Conservation (phyloP, 495 filamentous ascomycete genomes). For the Xylaria castorea region DNA sequence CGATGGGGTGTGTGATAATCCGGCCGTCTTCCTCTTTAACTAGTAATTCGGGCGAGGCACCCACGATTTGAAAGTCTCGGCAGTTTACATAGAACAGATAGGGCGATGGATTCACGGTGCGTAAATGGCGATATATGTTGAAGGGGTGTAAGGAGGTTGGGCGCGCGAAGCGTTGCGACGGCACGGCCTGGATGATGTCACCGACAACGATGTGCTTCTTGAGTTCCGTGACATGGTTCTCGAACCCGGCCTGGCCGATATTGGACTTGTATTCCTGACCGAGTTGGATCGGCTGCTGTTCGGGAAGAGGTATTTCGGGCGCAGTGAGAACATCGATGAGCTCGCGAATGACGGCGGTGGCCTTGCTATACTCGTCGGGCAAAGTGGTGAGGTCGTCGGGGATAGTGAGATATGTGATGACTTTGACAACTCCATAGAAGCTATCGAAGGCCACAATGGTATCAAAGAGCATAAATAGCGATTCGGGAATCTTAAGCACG, state of each 20-base stretch:
- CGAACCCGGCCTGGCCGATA: constrained; percentile 87
- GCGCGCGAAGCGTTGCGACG: constrained; percentile 88
- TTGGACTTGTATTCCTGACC: constrained; percentile 89
- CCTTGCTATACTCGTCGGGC: constrained; percentile 67
- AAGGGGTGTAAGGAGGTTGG: constrained; percentile 92
- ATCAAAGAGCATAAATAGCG: constrained; percentile 96
- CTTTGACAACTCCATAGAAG: constrained; percentile 88
- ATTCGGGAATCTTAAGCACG: constrained; percentile 85
- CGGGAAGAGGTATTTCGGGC: constrained; percentile 77
- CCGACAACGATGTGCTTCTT: constrained; percentile 89
- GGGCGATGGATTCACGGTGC: constrained; percentile 93
- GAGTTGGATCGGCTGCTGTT: constrained; percentile 72
- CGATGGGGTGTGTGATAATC: constrained; percentile 96
- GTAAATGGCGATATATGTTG: constrained; percentile 96
- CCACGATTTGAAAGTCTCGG: constrained; percentile 89
- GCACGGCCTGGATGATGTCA: constrained; percentile 97
- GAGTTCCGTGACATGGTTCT: constrained; percentile 77
- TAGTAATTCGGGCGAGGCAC: constrained; percentile 90
- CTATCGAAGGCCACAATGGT: constrained; percentile 95
- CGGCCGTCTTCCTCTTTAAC: constrained; percentile 87
- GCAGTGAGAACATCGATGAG: constrained; percentile 72
- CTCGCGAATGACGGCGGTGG: constrained; percentile 64
- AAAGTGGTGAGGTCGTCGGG: constrained; percentile 56
- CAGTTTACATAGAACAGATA: constrained; percentile 97
- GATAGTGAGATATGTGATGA: constrained; percentile 85